These are phyloP conservation scores for Pythium dissotocum DNA, from an alignment of 352 stramenopile genomes.

Conservation along the genomic window DNA sequence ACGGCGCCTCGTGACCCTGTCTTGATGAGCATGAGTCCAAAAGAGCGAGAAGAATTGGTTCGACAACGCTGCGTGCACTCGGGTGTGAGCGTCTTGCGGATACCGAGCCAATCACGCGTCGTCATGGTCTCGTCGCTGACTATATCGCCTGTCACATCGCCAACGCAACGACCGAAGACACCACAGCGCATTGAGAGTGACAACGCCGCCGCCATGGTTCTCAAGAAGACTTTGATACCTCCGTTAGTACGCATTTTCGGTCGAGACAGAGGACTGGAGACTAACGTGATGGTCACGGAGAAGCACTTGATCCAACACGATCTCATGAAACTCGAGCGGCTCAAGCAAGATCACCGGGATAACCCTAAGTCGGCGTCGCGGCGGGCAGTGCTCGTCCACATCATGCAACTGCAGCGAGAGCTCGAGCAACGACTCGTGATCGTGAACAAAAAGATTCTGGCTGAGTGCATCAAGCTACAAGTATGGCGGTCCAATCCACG, in stretches of 20 bases:
- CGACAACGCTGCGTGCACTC: constrained; percentile 48
- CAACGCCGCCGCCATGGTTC: constrained; percentile 4
- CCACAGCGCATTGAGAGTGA: constrained; percentile 9
- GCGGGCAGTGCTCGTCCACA: constrained; percentile 47
- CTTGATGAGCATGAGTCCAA: constrained; percentile 52
- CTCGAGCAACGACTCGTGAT: constrained; percentile 56
- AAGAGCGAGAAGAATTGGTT: constrained; percentile 39
- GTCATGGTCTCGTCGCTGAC: constrained; percentile 13
- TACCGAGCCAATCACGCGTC: constrained; percentile 33
- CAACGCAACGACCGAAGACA: constrained; percentile 8
- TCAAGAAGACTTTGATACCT: constrained; percentile 24
- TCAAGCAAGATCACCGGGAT: constrained; percentile 14
- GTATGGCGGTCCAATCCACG: constrained; percentile 9
- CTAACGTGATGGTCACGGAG: constrained; percentile 52
- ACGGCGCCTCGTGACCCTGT: constrained; percentile 60
- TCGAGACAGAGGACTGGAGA: constrained; percentile 45
- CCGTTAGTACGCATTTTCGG: constrained; percentile 61
- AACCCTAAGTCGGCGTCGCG: constrained; percentile 14
- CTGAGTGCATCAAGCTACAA: constrained; percentile 53
- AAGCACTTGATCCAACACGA: constrained; percentile 65
- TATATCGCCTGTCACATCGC: background rate
- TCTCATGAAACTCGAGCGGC: constrained; percentile 25
- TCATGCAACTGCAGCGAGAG: constrained; percentile 45
- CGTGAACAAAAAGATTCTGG: constrained; percentile 63
- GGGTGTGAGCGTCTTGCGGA: constrained; percentile 59